phyloP scores from a whole-genome alignment of 2,329 filamentous ascomycete genomes.

The Colletotrichum tabaci region DNA sequence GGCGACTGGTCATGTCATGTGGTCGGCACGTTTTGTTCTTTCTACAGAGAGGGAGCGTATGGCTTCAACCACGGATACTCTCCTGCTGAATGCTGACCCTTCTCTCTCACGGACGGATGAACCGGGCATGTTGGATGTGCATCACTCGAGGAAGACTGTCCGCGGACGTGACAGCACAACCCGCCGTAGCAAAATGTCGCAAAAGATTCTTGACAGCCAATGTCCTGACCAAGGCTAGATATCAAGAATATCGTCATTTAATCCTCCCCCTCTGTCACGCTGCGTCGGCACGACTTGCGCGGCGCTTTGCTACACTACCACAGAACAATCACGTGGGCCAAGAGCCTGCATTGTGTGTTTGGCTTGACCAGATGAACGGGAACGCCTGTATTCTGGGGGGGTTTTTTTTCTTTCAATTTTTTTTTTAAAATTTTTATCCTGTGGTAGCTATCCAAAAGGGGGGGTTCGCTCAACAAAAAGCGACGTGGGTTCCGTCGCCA shows the following conservation, averaged over 20 bases:
- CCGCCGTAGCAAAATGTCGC: background rate
- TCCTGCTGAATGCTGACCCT: background rate
- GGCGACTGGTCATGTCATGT: background rate
- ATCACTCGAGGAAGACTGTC: background rate
- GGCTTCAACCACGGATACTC: too few species aligned
- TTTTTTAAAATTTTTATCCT: background rate
- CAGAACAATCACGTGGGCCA: slow-evolving; percentile 8
- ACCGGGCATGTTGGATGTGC: background rate
- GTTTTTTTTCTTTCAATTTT: background rate
- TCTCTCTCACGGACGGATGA: background rate
- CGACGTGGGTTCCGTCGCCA: background rate
- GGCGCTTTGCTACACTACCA: background rate
- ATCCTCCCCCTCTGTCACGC: too few species aligned
- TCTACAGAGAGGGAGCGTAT: background rate
- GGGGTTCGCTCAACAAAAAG: background rate
- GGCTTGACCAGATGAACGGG: slow-evolving; percentile 28
- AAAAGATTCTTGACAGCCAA: background rate
- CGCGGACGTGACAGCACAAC: background rate
- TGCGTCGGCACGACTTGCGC: slow-evolving; percentile 2
- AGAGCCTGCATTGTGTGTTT: background rate
- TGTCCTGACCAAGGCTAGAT: background rate
- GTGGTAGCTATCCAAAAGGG: too few species aligned
- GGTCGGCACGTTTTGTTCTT: background rate
- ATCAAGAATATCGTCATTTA: background rate
- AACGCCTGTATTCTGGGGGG: background rate